Conservation (phyloP, 2,329 filamentous ascomycete genomes). For the Seiridium unicorne region DNA sequence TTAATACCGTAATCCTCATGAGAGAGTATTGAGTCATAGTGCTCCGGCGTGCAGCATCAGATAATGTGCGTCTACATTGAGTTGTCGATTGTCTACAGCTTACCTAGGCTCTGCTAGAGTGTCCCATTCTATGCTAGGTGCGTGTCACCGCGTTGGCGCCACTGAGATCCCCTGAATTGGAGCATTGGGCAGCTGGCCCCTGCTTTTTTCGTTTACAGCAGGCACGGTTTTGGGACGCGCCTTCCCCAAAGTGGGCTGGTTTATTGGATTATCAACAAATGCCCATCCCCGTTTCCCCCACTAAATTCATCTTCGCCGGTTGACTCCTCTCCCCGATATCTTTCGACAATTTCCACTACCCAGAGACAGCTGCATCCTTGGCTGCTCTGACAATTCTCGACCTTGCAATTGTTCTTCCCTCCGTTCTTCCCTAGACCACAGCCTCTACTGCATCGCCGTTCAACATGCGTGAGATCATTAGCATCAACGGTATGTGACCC, state of each 20-base stretch:
- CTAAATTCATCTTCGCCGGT: slow-evolving; percentile 9
- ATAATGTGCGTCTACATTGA: too few relatives aligned
- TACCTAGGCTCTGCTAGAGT: too few relatives aligned
- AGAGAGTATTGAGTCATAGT: too few relatives aligned
- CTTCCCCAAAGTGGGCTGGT: not conserved
- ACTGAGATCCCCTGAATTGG: not conserved
- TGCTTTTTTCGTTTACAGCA: slow-evolving; percentile 3
- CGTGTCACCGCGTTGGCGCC: not conserved
- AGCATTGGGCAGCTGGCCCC: slow-evolving; percentile 6
- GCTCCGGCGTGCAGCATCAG: too few relatives aligned
- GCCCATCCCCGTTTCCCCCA: slow-evolving; percentile 6
- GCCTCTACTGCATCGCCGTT: slow-evolving; percentile 28
- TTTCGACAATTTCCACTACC: slow-evolving; percentile 13
- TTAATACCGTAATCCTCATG: too few relatives aligned
- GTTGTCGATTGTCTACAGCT: too few relatives aligned
- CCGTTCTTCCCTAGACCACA: slow-evolving; percentile 20
- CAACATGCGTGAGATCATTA: slow-evolving; percentile 99
- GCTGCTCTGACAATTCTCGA: slow-evolving; percentile 1
- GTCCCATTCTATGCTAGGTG: not conserved
- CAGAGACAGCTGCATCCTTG: slow-evolving; percentile 5
- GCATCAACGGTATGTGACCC: slow-evolving; percentile 82
- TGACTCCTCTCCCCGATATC: slow-evolving; percentile 13
- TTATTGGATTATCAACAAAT: slow-evolving; percentile 9
- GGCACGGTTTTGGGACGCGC: slow-evolving; percentile 4
- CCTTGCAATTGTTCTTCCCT: slow-evolving; percentile 18